These are phyloP conservation scores for Diplocarpon rosae DNA, from an alignment of 2,329 filamentous ascomycete species.

Conservation along the genomic window DNA sequence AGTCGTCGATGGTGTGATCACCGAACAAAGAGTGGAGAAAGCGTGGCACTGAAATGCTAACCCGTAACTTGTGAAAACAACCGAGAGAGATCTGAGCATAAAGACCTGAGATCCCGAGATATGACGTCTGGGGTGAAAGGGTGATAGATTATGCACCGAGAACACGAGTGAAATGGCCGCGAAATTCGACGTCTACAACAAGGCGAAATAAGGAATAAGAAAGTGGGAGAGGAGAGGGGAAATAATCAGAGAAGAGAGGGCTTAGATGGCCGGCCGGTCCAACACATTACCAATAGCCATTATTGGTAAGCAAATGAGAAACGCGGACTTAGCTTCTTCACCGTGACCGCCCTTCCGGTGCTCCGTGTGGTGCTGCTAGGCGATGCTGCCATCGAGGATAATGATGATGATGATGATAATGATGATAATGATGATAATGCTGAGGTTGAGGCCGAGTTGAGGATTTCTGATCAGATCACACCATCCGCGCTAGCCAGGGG, in stretches of 20 bases:
- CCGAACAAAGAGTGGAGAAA: not conserved
- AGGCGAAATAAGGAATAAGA: not conserved
- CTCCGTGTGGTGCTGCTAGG: not conserved
- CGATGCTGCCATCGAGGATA: slow-evolving; percentile 3
- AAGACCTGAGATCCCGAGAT: not conserved
- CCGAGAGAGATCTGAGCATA: not conserved
- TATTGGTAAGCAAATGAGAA: not conserved
- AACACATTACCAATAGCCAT: not conserved
- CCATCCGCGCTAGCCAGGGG: slow-evolving; percentile 5
- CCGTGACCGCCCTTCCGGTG: not conserved
- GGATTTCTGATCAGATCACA: slow-evolving; percentile 1
- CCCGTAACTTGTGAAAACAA: not conserved
- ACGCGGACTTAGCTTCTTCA: not conserved
- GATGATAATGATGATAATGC: no score
- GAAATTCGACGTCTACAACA: not conserved
- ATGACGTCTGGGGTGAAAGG: no score
- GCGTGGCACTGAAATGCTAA: not conserved
- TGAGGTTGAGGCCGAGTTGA: not conserved
- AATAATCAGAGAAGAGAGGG: not conserved
- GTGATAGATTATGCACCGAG: no score
- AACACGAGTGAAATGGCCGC: no score
- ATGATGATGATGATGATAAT: not conserved
- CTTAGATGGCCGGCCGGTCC: no score
- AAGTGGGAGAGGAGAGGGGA: not conserved
- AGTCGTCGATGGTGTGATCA: slow-evolving; percentile 9